Conservation (phyloP, 345 rosid species). For the Brassica carinata region DNA sequence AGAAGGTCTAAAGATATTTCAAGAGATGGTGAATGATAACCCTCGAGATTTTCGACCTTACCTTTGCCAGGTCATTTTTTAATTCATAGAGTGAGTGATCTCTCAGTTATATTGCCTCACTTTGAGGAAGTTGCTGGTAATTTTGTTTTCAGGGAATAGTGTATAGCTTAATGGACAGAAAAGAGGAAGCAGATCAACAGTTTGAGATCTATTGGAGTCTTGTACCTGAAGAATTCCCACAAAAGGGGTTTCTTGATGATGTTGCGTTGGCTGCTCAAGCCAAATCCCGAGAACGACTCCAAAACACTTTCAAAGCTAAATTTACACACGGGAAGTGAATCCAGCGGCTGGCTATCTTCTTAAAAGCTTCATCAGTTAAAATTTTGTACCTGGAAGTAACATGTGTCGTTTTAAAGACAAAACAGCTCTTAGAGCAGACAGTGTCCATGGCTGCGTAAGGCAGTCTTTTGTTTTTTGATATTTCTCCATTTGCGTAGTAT, state of each 20-base stretch:
- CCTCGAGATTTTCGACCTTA: conserved; percentile 95
- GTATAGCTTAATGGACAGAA: conserved; percentile 72
- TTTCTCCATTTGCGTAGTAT: neutral
- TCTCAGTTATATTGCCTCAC: neutral
- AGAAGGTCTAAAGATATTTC: conserved; percentile 72
- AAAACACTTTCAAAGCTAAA: conserved; percentile 57
- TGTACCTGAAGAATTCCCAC: conserved; percentile 86
- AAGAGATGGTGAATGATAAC: conserved; percentile 66
- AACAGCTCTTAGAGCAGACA: neutral
- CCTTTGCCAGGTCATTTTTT: conserved; percentile 78
- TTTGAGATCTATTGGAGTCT: conserved; percentile 75
- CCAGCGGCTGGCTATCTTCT: neutral
- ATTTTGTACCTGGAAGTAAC: too few relatives aligned
- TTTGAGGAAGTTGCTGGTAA: conserved; percentile 5
- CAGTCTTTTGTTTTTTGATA: neutral
- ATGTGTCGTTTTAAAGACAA: neutral
- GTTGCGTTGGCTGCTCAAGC: conserved; percentile 72
- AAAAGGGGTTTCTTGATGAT: conserved; percentile 77
- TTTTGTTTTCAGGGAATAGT: conserved; percentile 71
- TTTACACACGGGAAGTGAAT: conserved; percentile 37
- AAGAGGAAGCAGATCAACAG: conserved; percentile 77
- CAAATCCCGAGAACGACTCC: conserved; percentile 54
- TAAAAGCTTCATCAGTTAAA: neutral
- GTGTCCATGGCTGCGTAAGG: neutral
- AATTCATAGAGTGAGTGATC: neutral